These are phyloP conservation scores for Trypethelium eluteriae DNA, from an alignment of 495 filamentous ascomycete species.

Conservation along the genomic window DNA sequence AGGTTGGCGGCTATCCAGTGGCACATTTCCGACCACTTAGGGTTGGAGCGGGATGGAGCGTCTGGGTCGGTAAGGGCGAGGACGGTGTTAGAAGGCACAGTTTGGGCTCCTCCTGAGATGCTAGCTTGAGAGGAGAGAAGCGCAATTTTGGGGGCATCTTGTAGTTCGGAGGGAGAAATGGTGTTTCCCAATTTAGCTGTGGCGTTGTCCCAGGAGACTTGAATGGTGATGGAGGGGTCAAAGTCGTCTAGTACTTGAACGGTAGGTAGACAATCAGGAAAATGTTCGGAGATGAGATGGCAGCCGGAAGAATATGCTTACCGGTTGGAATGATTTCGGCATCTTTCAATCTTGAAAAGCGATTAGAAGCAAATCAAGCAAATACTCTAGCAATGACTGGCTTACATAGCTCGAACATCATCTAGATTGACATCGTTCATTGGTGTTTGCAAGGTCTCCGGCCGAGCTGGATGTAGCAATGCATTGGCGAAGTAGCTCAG, in stretches of 20 bases:
- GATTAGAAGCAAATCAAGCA: background rate
- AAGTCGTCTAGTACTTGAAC: constrained; percentile 56
- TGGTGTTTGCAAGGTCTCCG: background rate
- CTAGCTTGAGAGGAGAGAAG: constrained; percentile 22
- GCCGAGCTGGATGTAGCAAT: background rate
- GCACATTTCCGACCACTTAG: constrained; percentile 63
- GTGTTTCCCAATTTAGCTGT: constrained; percentile 54
- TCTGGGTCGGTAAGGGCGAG: constrained; percentile 61
- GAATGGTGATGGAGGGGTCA: constrained; percentile 45
- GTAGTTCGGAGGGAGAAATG: constrained; percentile 44
- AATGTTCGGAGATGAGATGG: background rate
- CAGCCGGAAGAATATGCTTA: constrained; percentile 20
- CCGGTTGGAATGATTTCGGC: constrained; percentile 56
- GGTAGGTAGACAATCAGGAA: background rate
- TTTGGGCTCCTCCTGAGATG: too few species aligned
- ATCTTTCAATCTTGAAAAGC: constrained; percentile 43
- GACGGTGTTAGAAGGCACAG: constrained; percentile 29
- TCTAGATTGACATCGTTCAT: background rate
- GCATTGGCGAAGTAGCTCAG: background rate
- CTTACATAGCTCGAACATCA: background rate
- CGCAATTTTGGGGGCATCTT: constrained; percentile 44
- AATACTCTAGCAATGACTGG: background rate
- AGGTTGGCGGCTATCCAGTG: constrained; percentile 58
- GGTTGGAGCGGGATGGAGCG: constrained; percentile 56
- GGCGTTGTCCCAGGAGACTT: constrained; percentile 43